These are phyloP conservation scores for Zostera marina DNA, from an alignment of 116 monocot species.

Conservation along the genomic window DNA sequence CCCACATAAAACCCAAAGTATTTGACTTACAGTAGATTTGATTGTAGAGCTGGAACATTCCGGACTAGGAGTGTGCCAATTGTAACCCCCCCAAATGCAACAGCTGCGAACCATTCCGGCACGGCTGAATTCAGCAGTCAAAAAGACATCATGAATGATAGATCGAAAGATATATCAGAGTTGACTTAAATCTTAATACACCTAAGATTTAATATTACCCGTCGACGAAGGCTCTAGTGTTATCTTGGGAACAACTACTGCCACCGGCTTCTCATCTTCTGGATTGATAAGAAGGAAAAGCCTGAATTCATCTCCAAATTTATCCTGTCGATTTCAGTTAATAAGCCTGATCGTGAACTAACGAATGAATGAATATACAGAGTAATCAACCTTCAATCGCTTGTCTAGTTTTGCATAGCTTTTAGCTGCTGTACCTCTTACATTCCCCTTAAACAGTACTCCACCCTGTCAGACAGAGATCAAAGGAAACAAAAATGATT, in stretches of 20 bases:
- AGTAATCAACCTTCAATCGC: conserved; percentile 47
- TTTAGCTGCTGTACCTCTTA: conserved; percentile 59
- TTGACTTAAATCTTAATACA: too few species aligned
- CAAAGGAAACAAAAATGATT: neutral
- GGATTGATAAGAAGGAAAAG: conserved; percentile 87
- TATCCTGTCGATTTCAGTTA: conserved; percentile 45
- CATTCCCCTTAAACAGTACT: conserved; percentile 75
- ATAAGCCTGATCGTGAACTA: conserved; percentile 12
- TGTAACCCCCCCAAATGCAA: conserved; percentile 81
- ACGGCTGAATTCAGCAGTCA: conserved; percentile 32
- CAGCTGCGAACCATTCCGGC: conserved; percentile 94
- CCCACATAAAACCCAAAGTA: neutral
- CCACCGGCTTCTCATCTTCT: conserved; percentile 83
- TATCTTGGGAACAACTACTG: conserved; percentile 69
- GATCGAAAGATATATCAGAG: neutral
- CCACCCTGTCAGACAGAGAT: conserved; percentile 38
- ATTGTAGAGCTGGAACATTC: conserved; percentile 80
- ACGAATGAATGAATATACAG: neutral
- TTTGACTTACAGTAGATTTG: conserved; percentile 51
- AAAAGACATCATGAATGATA: neutral
- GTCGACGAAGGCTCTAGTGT: conserved; percentile 50
- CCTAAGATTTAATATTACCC: conserved; percentile 24
- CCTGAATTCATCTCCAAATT: conserved; percentile 78
- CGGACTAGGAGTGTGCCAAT: conserved; percentile 73
- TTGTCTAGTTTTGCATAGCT: conserved; percentile 77